A percentile compares a stretch with the other conserved stretches of the same genome.
Conservation (phyloP, 768 basidiomycete genomes). For the Auriscalpium vulgare region DNA sequence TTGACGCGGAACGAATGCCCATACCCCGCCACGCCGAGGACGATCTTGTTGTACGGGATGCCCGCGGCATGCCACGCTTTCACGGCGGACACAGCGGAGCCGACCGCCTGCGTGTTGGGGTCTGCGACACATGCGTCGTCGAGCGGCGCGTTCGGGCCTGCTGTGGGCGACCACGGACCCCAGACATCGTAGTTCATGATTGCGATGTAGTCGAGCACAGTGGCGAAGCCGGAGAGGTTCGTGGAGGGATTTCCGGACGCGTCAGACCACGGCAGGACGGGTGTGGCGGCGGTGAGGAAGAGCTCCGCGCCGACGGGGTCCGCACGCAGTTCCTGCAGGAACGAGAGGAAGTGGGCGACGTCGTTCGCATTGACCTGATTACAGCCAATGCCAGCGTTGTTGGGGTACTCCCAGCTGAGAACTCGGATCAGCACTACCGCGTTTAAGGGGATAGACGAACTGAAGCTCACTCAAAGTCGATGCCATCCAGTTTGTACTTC, state of each 20-base stretch:
- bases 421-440: neutral
- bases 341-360: no score
- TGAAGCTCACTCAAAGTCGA: slow-evolving; percentile 9
- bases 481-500: slow-evolving; percentile 6
- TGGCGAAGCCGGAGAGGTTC: slow-evolving; percentile 1
- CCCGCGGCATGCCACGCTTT: no score
- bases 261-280: no score
- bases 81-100: no score
- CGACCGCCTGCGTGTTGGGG: no score
- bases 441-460: neutral
- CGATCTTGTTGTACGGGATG: no score
- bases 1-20: no score
- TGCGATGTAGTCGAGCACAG: slow-evolving; percentile 8
- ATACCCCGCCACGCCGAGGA: no score
- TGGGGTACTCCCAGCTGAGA: slow-evolving; percentile 7
- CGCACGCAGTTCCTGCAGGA: no score
- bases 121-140: neutral
- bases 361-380: no score
- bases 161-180: neutral
- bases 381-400: no score
- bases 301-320: slow-evolving; percentile 21
- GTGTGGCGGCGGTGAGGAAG: no score
- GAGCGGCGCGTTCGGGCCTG: slow-evolving; percentile 10
- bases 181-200: slow-evolving; percentile 11
- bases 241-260: neutral